Percentiles rank a stretch among this genome's conserved stretches.
Conservation (phyloP, 192 early-diverging fungal genomes). For the Entomortierella lignicola region DNA sequence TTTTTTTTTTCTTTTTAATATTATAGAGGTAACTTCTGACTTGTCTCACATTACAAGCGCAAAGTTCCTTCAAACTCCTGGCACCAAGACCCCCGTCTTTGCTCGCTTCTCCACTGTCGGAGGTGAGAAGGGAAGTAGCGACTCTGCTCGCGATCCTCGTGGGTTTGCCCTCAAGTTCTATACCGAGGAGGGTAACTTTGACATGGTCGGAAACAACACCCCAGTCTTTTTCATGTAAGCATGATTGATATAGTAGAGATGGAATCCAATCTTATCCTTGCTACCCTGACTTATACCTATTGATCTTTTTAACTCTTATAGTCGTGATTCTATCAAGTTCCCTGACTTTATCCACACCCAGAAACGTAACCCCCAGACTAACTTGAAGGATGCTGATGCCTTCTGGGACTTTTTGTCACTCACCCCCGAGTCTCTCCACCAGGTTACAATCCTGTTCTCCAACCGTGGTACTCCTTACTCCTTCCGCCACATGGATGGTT, state of each 20-base stretch:
- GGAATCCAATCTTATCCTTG: too few relatives aligned
- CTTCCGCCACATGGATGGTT: constrained; percentile 89
- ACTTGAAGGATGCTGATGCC: constrained; percentile 74
- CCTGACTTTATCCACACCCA: constrained; percentile 89
- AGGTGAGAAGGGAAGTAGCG: constrained; percentile 79
- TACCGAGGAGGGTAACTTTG: constrained; percentile 90
- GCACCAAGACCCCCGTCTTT: constrained; percentile 86
- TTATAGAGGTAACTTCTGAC: constrained; percentile 76
- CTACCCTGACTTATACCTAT: not conserved
- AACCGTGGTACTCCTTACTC: constrained; percentile 86
- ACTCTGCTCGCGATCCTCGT: constrained; percentile 84
- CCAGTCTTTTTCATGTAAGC: constrained; percentile 81
- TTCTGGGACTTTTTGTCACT: constrained; percentile 87
- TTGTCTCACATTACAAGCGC: constrained; percentile 76
- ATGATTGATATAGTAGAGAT: not conserved
- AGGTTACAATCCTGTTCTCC: constrained; percentile 83
- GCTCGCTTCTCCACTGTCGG: constrained; percentile 84
- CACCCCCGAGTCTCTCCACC: constrained; percentile 82
- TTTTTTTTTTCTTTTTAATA: not conserved
- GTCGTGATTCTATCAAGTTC: constrained; percentile 81
- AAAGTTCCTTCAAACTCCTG: constrained; percentile 75
- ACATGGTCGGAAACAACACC: constrained; percentile 90
- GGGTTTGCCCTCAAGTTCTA: constrained; percentile 90
- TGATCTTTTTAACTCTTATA: constrained; percentile 1
- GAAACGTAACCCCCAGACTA: constrained; percentile 84